Evolutionary conservation across 2,329 filamentous ascomycete genomes (phyloP).

Genomic region (Paecilomyces variotii): DNA sequence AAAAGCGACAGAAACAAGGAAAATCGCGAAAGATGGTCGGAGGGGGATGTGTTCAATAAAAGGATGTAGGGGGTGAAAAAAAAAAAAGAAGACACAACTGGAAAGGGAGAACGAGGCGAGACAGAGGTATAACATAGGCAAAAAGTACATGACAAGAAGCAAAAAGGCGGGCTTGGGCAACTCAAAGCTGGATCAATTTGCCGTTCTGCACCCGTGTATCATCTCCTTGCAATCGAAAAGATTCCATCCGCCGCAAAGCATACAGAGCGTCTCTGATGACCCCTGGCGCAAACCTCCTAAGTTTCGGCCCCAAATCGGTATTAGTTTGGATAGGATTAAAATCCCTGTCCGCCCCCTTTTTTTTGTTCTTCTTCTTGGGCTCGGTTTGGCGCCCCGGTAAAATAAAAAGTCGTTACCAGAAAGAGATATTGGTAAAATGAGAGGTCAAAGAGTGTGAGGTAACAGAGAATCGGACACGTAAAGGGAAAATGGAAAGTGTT

Average conservation of each 20-base stretch:
- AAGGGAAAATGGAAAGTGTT: slow-evolving; percentile 7
- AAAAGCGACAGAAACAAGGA: slow-evolving; percentile 13
- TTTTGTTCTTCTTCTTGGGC: slow-evolving; percentile 16
- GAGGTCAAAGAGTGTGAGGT: slow-evolving; percentile 23
- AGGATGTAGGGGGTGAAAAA: slow-evolving; percentile 1
- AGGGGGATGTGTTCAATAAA: slow-evolving; percentile 1
- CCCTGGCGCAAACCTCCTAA: slow-evolving; percentile 16
- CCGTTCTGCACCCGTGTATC: slow-evolving; percentile 10
- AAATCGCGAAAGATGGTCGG: slow-evolving; percentile 2
- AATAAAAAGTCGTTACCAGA: slow-evolving; percentile 22
- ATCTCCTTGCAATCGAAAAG: slow-evolving; percentile 16
- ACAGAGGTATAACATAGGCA: slow-evolving; percentile 29
- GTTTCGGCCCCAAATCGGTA: slow-evolving; percentile 13
- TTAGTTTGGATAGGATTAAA: slow-evolving; percentile 12
- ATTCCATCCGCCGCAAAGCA: slow-evolving; percentile 11
- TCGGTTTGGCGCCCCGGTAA: slow-evolving; percentile 13
- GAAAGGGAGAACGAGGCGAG: slow-evolving; percentile 11
- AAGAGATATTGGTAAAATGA: slow-evolving; percentile 21
- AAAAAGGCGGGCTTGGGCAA: slow-evolving; percentile 19
- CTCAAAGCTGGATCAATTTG: slow-evolving; percentile 12
- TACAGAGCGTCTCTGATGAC: slow-evolving; percentile 12
- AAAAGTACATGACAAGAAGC: slow-evolving; percentile 34
- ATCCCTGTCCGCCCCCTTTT: background rate
- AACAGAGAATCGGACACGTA: slow-evolving; percentile 10
- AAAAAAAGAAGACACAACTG: slow-evolving; percentile 7